Evolutionary conservation across 441 rosid species (phyloP).

Genomic region (Gossypium davidsonii): DNA sequence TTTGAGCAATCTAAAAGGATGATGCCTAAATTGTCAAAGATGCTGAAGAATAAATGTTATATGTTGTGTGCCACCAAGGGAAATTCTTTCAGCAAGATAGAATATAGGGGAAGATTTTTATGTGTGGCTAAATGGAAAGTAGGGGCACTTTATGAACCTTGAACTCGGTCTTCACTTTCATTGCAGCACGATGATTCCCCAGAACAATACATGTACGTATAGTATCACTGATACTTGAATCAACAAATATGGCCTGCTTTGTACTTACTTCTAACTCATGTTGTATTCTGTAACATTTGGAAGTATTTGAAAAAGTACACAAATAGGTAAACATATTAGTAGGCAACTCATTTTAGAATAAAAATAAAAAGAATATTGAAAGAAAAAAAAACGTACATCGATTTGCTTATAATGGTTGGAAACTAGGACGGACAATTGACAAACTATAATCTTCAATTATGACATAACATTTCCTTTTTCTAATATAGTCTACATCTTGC

Average conservation of each 20-base stretch:
- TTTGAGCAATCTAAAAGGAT: not conserved
- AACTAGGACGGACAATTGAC: not conserved
- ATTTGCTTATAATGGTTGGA: not conserved
- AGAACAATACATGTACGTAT: conserved; percentile 91
- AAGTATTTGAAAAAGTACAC: conserved; percentile 6
- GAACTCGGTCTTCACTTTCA: conserved; percentile 83
- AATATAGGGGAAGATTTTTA: not conserved
- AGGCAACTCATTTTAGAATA: conserved; percentile 3
- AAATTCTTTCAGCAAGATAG: not conserved
- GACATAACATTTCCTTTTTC: not conserved
- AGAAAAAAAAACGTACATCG: not conserved
- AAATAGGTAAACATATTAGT: not conserved
- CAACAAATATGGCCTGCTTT: conserved; percentile 92
- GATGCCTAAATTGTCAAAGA: not conserved
- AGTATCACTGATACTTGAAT: conserved; percentile 96
- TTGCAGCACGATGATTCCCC: conserved; percentile 85
- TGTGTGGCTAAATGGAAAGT: not conserved
- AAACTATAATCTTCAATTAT: not conserved
- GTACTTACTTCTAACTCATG: conserved; percentile 91
- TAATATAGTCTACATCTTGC: not conserved
- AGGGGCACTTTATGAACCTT: conserved; percentile 46
- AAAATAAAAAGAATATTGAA: not conserved
- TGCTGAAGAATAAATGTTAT: not conserved
- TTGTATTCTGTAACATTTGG: conserved; percentile 54
- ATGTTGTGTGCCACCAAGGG: not conserved